Evolutionary conservation across 495 filamentous ascomycete genomes (phyloP), one percentile per base, ranked within the genome.

Genomic region (Cairneyella variabilis): DNA sequence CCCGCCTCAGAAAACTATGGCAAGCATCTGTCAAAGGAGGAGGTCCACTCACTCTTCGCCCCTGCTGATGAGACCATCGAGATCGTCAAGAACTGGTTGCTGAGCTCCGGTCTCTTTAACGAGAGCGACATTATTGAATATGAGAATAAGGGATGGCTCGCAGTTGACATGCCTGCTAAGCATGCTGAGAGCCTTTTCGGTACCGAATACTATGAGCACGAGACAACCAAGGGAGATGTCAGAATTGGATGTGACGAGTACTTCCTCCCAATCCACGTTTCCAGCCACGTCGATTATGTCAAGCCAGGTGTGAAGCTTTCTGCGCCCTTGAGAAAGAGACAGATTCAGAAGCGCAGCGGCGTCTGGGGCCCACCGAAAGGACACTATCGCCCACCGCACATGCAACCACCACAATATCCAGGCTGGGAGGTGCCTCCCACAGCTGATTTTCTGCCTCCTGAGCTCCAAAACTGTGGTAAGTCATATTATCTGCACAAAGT

Each of bases 221-320:
- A 42, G 36, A 53, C 30, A 20, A 16, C 16, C 3, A 54, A 40
- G 23, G 16, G 49, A 3, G 53, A 44, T 17, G 25, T 53, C 12
- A 32, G 56, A 25, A 44, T 58, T 26, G 56, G 56, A 26, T 52
- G 38, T 36, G 56, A 58, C 26, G 49, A 49, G 56, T 58, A 56
- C 21, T 44, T 48, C 30, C 32, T 54, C 7, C 52, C 52, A 9
- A 44, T 48, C 23, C 52, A 54, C 20, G 20, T 54, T 16, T 9
- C 22, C 4, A 10, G 34, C 34, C 52, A 54, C 25, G 48, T 54
- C 30, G 45, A 56, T 27, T 56, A 49, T 21, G 45, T 49, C 37
- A 56, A 36, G 49, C 45, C 53, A 26, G 53, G 46, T 25, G 37
- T 50, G 25, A 50, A 56, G 21, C 50, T 58, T 9, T 37, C 49